Base-by-base conservation (phyloP, 2,329 filamentous ascomycete genomes). In the Aphanoascus verrucosus region DNA sequence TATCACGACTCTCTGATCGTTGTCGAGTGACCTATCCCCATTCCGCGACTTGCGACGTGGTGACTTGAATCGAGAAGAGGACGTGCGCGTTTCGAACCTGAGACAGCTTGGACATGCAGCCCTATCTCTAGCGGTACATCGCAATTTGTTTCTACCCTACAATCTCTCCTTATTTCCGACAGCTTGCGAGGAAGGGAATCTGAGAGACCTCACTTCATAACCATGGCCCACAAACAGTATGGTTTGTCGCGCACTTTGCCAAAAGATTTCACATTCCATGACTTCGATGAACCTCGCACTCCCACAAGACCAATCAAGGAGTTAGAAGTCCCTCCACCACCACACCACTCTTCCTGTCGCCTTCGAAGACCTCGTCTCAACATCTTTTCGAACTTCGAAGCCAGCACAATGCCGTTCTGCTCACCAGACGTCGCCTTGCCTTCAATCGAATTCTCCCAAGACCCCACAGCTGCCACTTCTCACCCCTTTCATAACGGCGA, bases 231-330 rank as follows among this genome's bases (percentile, higher is more conserved):
- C 56, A 66, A 66, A 59, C 68, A 65, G 56, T 61, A 63, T 50
- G 67, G 65, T 17, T 63, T 73, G 50, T 74, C 72, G 55, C 71
- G 70, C 52, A 74, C 72, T 20, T 61, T 74, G 23, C 72, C 72
- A 28, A 73, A 74, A 58, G 72, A 73, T 61, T 74, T 74, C 60
- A 72, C 69, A 9, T 71, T 72, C 47, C 64, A 69, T 49, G 66
- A 67, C 47, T 50, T 61, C 45, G 59, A 61, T 48, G 59, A 61
- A 53, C 72, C 72, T 20, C 71, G 62, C 58, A 74, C 72, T 14
- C 72, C 72, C 55, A 67, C 73, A 56, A 71, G 68, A 55, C 62
- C 67, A 14, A 65, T 66, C 11, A 60, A 63, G 35, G 64, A 69
- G 52, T 62, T 70, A 31, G 67, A 70, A 49, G 34, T 70, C 4